phyloP scores from a whole-genome alignment of 306 rosid species.

The Vachellia collinsii region DNA sequence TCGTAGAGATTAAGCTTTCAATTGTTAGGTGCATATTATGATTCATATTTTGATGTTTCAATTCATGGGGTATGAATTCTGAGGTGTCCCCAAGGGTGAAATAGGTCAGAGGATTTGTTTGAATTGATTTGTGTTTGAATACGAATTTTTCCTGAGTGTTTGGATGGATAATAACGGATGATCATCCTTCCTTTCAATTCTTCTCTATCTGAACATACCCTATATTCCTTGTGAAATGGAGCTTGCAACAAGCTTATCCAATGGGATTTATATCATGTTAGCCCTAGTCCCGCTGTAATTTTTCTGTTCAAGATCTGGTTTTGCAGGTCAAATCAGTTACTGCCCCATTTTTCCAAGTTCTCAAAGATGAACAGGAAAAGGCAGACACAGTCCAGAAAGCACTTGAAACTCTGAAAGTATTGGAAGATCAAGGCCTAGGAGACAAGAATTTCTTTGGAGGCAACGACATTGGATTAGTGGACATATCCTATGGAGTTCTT shows the following conservation, averaged over 20 bases:
- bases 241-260: not conserved
- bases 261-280: not conserved
- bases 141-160: not conserved
- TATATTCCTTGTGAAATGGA: not conserved
- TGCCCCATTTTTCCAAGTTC: not conserved
- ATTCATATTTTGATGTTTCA: not conserved
- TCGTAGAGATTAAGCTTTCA: not conserved
- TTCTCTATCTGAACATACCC: not conserved
- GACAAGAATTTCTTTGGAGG: slow-evolving; percentile 33
- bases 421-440: slow-evolving; percentile 35
- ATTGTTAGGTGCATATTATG: not conserved
- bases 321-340: not conserved
- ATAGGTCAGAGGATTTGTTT: not conserved
- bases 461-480: slow-evolving; percentile 25
- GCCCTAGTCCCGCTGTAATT: not conserved
- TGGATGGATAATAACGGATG: not conserved
- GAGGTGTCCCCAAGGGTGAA: not conserved
- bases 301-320: not conserved
- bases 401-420: slow-evolving; percentile 23
- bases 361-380: slow-evolving; percentile 27
- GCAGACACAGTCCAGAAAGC: slow-evolving; percentile 10
- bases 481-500: slow-evolving; percentile 37
- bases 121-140: not conserved
- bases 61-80: not conserved
- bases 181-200: not conserved